Percentiles rank a stretch among this genome's conserved stretches.
phyloP scores from a whole-genome alignment of 768 basidiomycete species.

The Mycena rebaudengoi region DNA sequence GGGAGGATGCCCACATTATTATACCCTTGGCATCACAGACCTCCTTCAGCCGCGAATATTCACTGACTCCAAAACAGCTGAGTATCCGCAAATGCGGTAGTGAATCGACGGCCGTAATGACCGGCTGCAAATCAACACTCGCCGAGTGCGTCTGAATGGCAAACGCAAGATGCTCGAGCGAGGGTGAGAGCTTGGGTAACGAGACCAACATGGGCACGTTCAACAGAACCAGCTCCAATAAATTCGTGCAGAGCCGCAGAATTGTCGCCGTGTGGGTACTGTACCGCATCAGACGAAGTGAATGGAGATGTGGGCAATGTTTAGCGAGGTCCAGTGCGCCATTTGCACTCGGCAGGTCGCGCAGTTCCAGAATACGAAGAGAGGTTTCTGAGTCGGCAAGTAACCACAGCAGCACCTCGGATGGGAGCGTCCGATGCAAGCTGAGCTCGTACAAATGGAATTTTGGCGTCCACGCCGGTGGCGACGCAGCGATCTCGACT shows the following conservation, averaged over 20 bases:
- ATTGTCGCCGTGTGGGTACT: conserved; percentile 41
- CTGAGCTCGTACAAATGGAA: conserved; percentile 51
- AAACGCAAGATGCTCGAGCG: conserved; percentile 51
- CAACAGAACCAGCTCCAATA: conserved; percentile 50
- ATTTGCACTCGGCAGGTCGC: conserved; percentile 41
- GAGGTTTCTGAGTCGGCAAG: conserved; percentile 42
- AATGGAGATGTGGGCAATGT: conserved; percentile 47
- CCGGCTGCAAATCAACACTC: conserved; percentile 31
- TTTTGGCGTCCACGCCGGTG: conserved; percentile 31
- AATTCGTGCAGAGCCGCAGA: conserved; percentile 43
- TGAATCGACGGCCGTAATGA: conserved; percentile 40
- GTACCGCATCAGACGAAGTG: conserved; percentile 51
- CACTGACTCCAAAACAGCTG: conserved; percentile 43
- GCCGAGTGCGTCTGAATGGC: conserved; percentile 37
- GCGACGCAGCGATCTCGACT: conserved; percentile 45
- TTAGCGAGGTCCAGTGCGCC: conserved; percentile 35
- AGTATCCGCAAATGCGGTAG: conserved; percentile 46
- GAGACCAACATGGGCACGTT: conserved; percentile 44
- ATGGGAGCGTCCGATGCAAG: conserved; percentile 41
- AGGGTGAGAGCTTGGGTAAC: conserved; percentile 43
- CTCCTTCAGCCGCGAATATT: conserved; percentile 28
- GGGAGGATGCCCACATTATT: conserved; percentile 34
- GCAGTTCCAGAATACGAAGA: conserved; percentile 51
- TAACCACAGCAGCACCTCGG: conserved; percentile 46
- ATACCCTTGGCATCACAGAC: conserved; percentile 41